These are phyloP conservation scores for Aspergillus sclerotioniger DNA, from an alignment of 495 filamentous ascomycete species.

Conservation along the genomic window DNA sequence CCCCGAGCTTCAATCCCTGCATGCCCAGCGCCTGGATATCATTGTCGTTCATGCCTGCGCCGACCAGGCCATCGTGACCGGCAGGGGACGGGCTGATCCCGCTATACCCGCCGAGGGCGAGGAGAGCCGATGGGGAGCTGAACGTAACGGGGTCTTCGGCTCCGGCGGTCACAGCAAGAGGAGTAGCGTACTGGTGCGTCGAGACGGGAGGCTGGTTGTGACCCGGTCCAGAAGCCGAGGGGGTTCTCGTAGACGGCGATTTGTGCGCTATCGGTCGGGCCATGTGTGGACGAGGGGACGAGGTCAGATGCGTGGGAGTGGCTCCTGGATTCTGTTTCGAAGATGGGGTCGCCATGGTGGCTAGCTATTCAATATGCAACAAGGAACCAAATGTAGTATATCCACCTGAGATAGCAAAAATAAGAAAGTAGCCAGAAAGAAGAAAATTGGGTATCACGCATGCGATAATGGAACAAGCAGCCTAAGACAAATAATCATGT, in stretches of 20 bases:
- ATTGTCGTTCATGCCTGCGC: constrained; percentile 41
- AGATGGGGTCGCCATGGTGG: constrained; percentile 45
- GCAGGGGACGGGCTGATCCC: constrained; percentile 45
- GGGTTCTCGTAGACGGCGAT: constrained; percentile 45
- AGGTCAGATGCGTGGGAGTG: constrained; percentile 47
- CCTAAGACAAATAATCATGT: neutral
- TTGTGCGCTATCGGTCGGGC: constrained; percentile 43
- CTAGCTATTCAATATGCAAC: neutral
- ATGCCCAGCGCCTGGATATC: constrained; percentile 47
- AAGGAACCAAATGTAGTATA: neutral
- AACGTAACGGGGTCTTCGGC: constrained; percentile 45
- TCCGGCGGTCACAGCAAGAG: constrained; percentile 32
- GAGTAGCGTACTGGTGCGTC: constrained; percentile 44
- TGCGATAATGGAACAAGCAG: neutral
- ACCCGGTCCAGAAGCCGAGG: constrained; percentile 38
- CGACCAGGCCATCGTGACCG: constrained; percentile 40
- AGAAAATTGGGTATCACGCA: neutral
- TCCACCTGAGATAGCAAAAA: neutral
- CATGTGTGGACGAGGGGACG: constrained; percentile 45
- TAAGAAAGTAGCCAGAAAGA: neutral
- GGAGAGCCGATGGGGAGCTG: constrained; percentile 45
- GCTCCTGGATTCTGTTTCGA: constrained; percentile 42
- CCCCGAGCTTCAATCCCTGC: constrained; percentile 40
- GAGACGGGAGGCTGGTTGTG: constrained; percentile 26
- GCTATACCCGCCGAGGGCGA: constrained; percentile 42